Evolutionary conservation across 306 rosid genomes (phyloP), one percentile per base, ranked within the genome.

Genomic region (Cicer bijugum): DNA sequence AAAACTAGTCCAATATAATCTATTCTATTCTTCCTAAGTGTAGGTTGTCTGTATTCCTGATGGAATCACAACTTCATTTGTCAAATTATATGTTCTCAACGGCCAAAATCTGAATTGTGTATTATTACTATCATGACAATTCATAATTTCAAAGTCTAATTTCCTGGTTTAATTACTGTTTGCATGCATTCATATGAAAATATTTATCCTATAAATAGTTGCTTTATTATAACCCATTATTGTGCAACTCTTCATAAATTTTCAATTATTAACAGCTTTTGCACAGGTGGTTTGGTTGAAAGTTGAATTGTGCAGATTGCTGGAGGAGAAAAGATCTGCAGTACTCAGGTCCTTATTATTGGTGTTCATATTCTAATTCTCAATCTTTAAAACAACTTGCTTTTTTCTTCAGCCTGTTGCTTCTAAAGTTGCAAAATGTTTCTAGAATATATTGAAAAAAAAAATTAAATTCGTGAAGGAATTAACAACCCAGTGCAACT

Each of bases 291-390:
- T 78, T 78, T 94, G 89, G 93, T 71, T 91, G 90, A 94, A 94
- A 90, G 99, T 86, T 20, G 99, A 94, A 77, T 53, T 94, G 74
- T 91, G 97, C 86, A 85, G 89, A 80, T 75, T 89, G 85, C 87
- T 94, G 87, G 99, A 91, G 87, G 99, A 94, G 78, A 91, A 91
- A 87, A 89, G 96, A 89, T 78, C 91, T 82, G 84, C 96, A 66
- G 44, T 88, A 77, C 91, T 94, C 82, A 88, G 99, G 99, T 91
- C 78, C 46, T 75, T 67, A 46, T 69, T 45, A 46, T 67, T 43
- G 14, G n/a, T 47, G 12, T 55, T 66, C 67, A 44, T 50, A 58
- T 59, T 80, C 35, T 46, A 79, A 63, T 47, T 77, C 20, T 40
- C 56, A 69, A 55, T 85, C 35, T 57, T 59, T 72, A 12, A 19